phyloP scores from a whole-genome alignment of 2,329 filamentous ascomycete genomes.

The Thelonectria rubi region DNA sequence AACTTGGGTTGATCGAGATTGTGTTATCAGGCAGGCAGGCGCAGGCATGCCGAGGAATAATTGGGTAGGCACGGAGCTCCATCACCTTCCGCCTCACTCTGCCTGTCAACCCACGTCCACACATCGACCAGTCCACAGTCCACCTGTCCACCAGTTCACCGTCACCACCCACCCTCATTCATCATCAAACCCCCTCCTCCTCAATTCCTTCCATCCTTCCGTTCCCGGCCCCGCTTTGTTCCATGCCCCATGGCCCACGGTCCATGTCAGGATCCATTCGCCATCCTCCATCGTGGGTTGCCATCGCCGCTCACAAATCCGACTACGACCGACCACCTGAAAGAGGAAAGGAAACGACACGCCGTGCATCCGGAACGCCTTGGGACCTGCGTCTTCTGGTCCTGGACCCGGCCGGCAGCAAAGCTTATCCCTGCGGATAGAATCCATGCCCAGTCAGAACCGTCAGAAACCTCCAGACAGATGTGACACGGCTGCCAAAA shows the following conservation, averaged over 20 bases:
- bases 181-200: too few species aligned
- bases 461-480: slow-evolving; percentile 32
- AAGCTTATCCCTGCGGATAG: slow-evolving; percentile 19
- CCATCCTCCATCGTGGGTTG: background rate
- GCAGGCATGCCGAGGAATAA: background rate
- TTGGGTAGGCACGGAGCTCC: background rate
- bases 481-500: slow-evolving; percentile 40
- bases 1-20: background rate
- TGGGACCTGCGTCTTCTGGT: slow-evolving; percentile 38
- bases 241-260: background rate
- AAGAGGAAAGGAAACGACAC: slow-evolving; percentile 47
- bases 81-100: slow-evolving; percentile 18
- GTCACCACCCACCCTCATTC: too few species aligned
- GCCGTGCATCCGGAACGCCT: slow-evolving; percentile 42
- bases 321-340: slow-evolving; percentile 38
- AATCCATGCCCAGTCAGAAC: slow-evolving; percentile 1
- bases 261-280: background rate
- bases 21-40: background rate
- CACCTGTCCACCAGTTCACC: too few species aligned
- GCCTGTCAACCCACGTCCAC: background rate
- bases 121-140: background rate
- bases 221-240: background rate
- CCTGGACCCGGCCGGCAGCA: slow-evolving; percentile 22
- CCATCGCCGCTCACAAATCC: slow-evolving; percentile 20
- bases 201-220: background rate